Conservation (phyloP, 352 stramenopile species). For the Globisporangium cystogenes region DNA sequence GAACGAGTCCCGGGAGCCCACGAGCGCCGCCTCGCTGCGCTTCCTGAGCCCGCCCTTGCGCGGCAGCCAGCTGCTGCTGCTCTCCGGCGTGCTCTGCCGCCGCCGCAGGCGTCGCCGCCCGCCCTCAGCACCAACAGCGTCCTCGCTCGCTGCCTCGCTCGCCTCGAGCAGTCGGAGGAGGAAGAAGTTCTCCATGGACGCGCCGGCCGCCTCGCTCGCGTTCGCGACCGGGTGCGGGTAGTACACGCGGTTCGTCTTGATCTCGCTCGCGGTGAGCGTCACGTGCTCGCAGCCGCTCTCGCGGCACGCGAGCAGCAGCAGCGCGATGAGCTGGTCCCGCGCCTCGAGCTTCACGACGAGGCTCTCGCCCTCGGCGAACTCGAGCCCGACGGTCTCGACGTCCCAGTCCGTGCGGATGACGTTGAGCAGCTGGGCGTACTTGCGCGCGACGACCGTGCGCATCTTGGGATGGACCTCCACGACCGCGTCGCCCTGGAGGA, state of each 20-base stretch:
- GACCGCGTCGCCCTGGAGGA: conserved; percentile 49
- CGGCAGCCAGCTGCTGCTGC: conserved; percentile 29
- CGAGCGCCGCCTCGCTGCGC: conserved; percentile 1
- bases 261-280: conserved; percentile 24
- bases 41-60: conserved; percentile 16
- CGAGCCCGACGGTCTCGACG: conserved; percentile 43
- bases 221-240: conserved; percentile 43
- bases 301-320: conserved; percentile 54
- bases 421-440: conserved; percentile 40
- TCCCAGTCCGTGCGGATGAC: conserved; percentile 58
- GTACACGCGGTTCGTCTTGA: conserved; percentile 55
- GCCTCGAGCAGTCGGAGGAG: conserved; percentile 44
- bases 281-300: conserved; percentile 55
- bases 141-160: conserved; percentile 11
- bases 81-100: conserved; percentile 3
- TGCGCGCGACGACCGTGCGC: conserved; percentile 48
- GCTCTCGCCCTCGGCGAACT: conserved; percentile 58
- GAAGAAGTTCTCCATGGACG: conserved; percentile 49
- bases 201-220: conserved; percentile 16
- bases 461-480: conserved; percentile 63
- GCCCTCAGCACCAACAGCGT: conserved; percentile 2
- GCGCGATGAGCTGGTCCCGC: conserved; percentile 58
- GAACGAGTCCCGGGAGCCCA: conserved; percentile 28
- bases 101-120: conserved; percentile 3
- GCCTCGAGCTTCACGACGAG: conserved; percentile 47